Conservation (phyloP, 495 filamentous ascomycete species). For the Ramalina peruviana region DNA sequence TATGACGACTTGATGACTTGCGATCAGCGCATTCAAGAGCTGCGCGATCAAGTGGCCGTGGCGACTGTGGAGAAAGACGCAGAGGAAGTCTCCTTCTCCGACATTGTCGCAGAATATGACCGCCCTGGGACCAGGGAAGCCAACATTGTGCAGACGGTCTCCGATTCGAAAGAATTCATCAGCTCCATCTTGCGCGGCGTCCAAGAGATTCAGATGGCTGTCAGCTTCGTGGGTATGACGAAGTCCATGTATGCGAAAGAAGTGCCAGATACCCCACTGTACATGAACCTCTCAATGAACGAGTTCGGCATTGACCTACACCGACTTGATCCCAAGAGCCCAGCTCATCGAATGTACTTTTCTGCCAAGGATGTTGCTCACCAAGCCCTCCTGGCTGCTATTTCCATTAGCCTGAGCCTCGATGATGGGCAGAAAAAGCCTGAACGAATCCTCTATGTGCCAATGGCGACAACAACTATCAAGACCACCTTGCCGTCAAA, state of each 20-base stretch:
- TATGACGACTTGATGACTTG: slow-evolving; percentile 72
- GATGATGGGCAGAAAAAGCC: slow-evolving; percentile 76
- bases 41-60: slow-evolving; percentile 25
- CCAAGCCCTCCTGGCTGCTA: slow-evolving; percentile 82
- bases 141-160: slow-evolving; percentile 68
- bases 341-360: slow-evolving; percentile 98
- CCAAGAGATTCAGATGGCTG: slow-evolving; percentile 88
- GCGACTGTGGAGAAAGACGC: slow-evolving; percentile 26
- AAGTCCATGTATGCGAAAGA: slow-evolving; percentile 56
- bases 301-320: slow-evolving; percentile 90
- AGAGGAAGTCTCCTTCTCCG: slow-evolving; percentile 50
- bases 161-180: slow-evolving; percentile 85
- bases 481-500: slow-evolving; percentile 93
- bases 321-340: slow-evolving; percentile 82
- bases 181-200: slow-evolving; percentile 83
- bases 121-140: slow-evolving; percentile 59
- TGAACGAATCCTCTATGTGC: slow-evolving; percentile 81
- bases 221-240: slow-evolving; percentile 82
- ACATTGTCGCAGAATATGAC: slow-evolving; percentile 68
- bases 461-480: slow-evolving; percentile 94
- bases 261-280: slow-evolving; percentile 51
- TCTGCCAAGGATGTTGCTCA: slow-evolving; percentile 84
- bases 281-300: slow-evolving; percentile 82
- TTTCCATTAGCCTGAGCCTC: slow-evolving; percentile 81
- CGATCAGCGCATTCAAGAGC: slow-evolving; percentile 20